phyloP scores from a whole-genome alignment of 108 stramenopile genomes.

The Cyclotella baltica region DNA sequence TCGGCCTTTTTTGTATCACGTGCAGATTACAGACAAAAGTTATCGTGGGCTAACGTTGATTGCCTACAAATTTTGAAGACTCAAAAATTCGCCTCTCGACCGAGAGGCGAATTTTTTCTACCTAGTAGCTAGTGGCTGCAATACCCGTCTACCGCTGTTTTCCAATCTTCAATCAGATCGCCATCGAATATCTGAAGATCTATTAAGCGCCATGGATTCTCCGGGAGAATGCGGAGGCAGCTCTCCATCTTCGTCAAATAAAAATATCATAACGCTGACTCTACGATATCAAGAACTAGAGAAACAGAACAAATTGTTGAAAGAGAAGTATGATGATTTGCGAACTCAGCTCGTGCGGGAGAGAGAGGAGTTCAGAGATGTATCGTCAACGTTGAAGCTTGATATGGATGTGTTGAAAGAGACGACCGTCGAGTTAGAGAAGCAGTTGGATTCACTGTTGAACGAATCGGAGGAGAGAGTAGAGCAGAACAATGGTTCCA shows the following conservation, averaged over 20 bases:
- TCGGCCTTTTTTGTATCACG: too few species aligned
- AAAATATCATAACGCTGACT: neutral
- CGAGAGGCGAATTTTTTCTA: too few species aligned
- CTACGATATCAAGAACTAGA: neutral
- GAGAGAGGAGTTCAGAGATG: neutral
- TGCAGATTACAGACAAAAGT: too few species aligned
- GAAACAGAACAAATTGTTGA: neutral
- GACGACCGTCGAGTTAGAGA: conserved; percentile 6
- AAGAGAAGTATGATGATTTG: neutral
- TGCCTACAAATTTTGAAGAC: too few species aligned
- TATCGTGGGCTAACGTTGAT: too few species aligned
- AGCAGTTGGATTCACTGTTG: neutral
- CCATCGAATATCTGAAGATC: too few species aligned
- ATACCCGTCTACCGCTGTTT: too few species aligned
- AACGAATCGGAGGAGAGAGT: neutral
- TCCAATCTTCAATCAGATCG: too few species aligned
- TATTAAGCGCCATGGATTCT: too few species aligned
- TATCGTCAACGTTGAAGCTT: neutral
- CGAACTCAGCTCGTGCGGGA: neutral
- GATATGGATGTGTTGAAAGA: conserved; percentile 21
- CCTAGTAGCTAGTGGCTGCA: too few species aligned
- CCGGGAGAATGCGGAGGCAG: too few species aligned
- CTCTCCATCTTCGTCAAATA: neutral
- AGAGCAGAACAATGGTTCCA: neutral
- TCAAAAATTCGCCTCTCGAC: too few species aligned